phyloP scores from a whole-genome alignment of 352 stramenopile genomes.

The Thalassiosira livingstoniorum region DNA sequence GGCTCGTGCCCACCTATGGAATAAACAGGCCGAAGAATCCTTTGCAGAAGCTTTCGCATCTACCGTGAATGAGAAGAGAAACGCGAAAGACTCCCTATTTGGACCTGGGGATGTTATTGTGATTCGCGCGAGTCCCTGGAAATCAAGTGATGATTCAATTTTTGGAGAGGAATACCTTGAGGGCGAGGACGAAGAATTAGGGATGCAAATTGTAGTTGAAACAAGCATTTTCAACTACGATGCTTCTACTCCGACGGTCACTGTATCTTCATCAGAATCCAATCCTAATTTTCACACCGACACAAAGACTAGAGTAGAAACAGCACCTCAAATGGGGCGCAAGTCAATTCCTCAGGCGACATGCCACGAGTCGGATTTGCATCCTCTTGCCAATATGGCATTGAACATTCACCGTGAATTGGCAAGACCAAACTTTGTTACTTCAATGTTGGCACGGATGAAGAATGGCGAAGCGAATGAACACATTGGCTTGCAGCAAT shows the following conservation, averaged over 20 bases:
- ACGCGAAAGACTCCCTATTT: slow-evolving; percentile 39
- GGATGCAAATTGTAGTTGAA: slow-evolving; percentile 73
- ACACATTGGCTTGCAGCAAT: slow-evolving; percentile 39
- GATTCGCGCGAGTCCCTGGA: slow-evolving; percentile 62
- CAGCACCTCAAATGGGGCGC: too few relatives aligned
- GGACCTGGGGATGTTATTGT: slow-evolving; percentile 73
- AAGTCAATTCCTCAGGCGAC: slow-evolving; percentile 33
- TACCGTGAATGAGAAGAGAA: slow-evolving; percentile 44
- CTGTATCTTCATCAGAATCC: too few relatives aligned
- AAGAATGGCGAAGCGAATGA: slow-evolving; percentile 31
- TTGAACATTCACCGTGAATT: slow-evolving; percentile 63
- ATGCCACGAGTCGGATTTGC: slow-evolving; percentile 65
- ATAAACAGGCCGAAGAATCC: slow-evolving; percentile 55
- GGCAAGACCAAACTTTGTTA: slow-evolving; percentile 59
- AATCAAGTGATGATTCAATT: slow-evolving; percentile 51
- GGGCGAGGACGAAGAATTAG: slow-evolving; percentile 42
- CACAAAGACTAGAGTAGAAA: neutral
- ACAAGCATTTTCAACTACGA: slow-evolving; percentile 72
- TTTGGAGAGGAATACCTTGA: slow-evolving; percentile 28
- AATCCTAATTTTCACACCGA: too few relatives aligned
- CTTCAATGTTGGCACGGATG: slow-evolving; percentile 51
- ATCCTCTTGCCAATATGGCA: slow-evolving; percentile 62
- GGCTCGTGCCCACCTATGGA: slow-evolving; percentile 46
- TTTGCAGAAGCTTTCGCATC: slow-evolving; percentile 52
- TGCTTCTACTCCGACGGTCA: slow-evolving; percentile 14